Conservation (phyloP, 2,329 filamentous ascomycete species). For the Aspergillus neoniger region DNA sequence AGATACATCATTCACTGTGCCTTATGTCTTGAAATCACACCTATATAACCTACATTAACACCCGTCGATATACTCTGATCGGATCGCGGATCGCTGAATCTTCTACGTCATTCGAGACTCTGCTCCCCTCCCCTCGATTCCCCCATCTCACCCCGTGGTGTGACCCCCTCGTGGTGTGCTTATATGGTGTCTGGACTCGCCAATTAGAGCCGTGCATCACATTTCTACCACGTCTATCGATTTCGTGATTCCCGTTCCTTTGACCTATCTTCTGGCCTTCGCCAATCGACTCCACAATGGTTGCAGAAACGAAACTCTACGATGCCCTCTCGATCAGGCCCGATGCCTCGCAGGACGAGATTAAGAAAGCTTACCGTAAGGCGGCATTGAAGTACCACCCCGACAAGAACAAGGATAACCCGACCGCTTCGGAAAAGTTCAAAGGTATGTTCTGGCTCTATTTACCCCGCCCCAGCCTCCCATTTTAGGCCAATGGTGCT, state of each 20-base stretch:
- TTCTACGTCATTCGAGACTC: conserved; percentile 40
- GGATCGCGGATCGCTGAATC: conserved; percentile 24
- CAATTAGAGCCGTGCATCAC: conserved; percentile 12
- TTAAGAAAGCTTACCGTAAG: conserved; percentile 89
- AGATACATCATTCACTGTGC: not conserved
- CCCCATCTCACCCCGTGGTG: conserved; percentile 4
- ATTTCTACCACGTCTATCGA: not conserved
- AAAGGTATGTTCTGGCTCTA: conserved; percentile 59
- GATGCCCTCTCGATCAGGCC: conserved; percentile 79
- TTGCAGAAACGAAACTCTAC: conserved; percentile 94
- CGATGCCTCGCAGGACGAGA: conserved; percentile 83
- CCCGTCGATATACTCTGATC: conserved; percentile 2
- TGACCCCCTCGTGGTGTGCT: conserved; percentile 3
- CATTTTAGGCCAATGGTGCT: not conserved
- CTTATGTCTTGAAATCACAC: not conserved
- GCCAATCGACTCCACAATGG: conserved; percentile 61
- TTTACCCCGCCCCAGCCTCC: not conserved
- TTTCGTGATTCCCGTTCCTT: not conserved
- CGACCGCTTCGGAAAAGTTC: conserved; percentile 85
- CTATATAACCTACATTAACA: not conserved
- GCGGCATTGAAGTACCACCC: conserved; percentile 89
- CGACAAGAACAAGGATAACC: conserved; percentile 96
- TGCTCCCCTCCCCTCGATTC: conserved; percentile 11
- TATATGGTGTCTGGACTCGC: conserved; percentile 17
- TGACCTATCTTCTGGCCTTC: not conserved